phyloP scores from a whole-genome alignment of 495 filamentous ascomycete species.

The Penicillium riverlandense region DNA sequence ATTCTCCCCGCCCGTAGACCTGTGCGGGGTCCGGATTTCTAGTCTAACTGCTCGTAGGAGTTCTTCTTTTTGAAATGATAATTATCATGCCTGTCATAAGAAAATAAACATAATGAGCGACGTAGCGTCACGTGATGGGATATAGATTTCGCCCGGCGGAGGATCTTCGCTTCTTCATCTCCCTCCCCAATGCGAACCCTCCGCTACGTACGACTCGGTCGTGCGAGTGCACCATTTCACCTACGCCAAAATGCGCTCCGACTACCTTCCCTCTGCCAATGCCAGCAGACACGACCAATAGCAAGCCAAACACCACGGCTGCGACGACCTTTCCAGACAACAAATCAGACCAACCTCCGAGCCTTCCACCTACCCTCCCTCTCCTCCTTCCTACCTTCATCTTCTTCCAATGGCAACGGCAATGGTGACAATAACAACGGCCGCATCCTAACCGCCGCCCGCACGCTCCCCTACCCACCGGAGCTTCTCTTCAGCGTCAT shows the following conservation, averaged over 20 bases:
- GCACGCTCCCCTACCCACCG: constrained; percentile 73
- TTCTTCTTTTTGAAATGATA: too few relatives aligned
- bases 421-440: constrained; percentile 18
- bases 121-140: too few relatives aligned
- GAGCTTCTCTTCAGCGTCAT: constrained; percentile 69
- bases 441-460: constrained; percentile 59
- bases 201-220: constrained; percentile 11
- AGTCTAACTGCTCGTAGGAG: too few relatives aligned
- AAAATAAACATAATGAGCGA: too few relatives aligned
- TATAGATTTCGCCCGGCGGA: too few relatives aligned
- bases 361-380: constrained; percentile 25
- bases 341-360: constrained; percentile 3
- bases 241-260: not conserved
- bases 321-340: not conserved
- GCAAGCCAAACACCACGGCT: constrained; percentile 6
- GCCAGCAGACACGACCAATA: constrained; percentile 3
- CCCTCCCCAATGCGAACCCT: constrained; percentile 9
- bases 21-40: too few relatives aligned
- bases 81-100: too few relatives aligned
- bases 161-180: too few relatives aligned
- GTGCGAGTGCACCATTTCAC: not conserved
- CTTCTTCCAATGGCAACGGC: constrained; percentile 5
- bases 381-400: constrained; percentile 26
- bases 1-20: too few relatives aligned
- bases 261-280: not conserved